phyloP scores from a whole-genome alignment of 371 early-diverging fungal species.

The Smittium culicis region DNA sequence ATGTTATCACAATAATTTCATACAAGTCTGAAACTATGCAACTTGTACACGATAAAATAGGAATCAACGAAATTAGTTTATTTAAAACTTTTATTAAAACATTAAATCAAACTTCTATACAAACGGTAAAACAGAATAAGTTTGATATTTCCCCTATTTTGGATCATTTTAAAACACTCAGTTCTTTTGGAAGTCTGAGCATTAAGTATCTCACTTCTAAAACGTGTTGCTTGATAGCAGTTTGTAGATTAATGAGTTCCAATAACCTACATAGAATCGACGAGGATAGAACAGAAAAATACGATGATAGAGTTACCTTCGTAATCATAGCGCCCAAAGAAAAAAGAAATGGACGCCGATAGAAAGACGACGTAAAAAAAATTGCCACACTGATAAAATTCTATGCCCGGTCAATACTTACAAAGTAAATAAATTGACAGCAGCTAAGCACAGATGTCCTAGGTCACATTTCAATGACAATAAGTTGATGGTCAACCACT shows the following conservation, averaged over 20 bases:
- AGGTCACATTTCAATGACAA: too few species aligned
- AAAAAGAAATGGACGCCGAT: neutral
- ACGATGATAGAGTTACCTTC: neutral
- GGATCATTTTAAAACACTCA: neutral
- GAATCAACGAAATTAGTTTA: too few species aligned
- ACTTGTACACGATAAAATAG: too few species aligned
- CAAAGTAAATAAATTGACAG: too few species aligned
- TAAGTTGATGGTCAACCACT: too few species aligned
- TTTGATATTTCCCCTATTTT: neutral
- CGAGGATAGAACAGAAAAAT: neutral
- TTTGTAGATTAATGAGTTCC: neutral
- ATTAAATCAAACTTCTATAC: neutral
- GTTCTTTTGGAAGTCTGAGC: neutral
- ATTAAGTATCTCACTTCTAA: neutral
- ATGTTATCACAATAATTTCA: neutral
- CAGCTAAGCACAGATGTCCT: too few species aligned
- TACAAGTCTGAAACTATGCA: neutral
- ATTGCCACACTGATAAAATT: too few species aligned
- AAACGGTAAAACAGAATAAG: neutral
- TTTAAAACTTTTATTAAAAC: too few species aligned
- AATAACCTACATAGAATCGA: neutral
- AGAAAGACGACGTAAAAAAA: too few species aligned
- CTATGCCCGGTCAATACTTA: too few species aligned
- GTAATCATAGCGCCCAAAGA: neutral
- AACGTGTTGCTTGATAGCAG: neutral